phyloP scores from a whole-genome alignment of 345 rosid species.

The Luvunga scandens region DNA sequence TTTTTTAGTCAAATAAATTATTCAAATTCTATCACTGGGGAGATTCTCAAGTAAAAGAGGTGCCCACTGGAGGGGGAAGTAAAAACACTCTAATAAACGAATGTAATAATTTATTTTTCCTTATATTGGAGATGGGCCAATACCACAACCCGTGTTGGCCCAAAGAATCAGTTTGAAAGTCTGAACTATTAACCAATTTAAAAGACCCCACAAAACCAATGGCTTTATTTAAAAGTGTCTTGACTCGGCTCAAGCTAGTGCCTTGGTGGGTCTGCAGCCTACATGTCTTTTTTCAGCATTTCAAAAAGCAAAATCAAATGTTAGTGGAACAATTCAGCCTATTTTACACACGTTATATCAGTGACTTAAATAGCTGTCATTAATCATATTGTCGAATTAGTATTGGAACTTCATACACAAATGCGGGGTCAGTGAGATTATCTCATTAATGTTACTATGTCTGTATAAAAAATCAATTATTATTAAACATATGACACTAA shows the following conservation, averaged over 20 bases:
- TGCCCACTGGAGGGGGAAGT: too few relatives aligned
- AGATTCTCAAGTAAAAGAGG: too few relatives aligned
- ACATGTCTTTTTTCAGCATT: neutral
- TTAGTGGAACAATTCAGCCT: conserved; percentile 1
- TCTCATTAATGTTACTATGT: too few relatives aligned
- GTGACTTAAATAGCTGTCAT: neutral
- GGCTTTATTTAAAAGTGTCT: neutral
- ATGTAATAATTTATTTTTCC: too few relatives aligned
- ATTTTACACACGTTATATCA: neutral
- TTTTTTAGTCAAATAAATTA: neutral
- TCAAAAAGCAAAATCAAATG: neutral
- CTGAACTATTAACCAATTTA: neutral
- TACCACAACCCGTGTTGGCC: neutral
- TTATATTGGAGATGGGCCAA: neutral
- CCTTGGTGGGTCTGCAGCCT: neutral
- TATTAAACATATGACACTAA: too few relatives aligned
- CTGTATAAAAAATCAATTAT: too few relatives aligned
- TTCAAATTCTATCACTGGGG: too few relatives aligned
- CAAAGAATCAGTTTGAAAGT: neutral
- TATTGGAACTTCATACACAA: neutral
- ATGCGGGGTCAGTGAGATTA: too few relatives aligned
- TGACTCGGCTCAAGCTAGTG: neutral
- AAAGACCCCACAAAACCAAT: neutral
- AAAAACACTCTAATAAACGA: too few relatives aligned
- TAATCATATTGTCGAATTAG: neutral